phyloP scores from a whole-genome alignment of 164 flowering plant genomes.

The Macadamia tetraphylla region DNA sequence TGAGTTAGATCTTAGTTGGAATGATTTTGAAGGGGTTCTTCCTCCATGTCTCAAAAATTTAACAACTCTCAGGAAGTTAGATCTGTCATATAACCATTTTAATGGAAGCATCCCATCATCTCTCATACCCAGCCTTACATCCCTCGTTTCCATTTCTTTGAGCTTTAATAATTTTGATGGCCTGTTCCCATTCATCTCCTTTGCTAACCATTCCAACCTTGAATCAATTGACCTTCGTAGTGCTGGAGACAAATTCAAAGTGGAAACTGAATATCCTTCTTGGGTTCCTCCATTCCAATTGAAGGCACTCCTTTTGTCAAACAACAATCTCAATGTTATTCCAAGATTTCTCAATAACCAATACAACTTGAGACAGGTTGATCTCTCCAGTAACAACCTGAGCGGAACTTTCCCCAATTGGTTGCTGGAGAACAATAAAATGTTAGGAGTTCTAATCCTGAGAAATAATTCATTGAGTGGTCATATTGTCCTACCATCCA shows the following conservation, averaged over 20 bases:
- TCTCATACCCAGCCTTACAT: constrained; percentile 4
- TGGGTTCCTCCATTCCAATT: constrained; percentile 10
- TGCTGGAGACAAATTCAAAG: neutral
- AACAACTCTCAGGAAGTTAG: constrained; percentile 3
- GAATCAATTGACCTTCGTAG: neutral
- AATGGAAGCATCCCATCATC: constrained; percentile 5
- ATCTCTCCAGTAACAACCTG: constrained; percentile 9
- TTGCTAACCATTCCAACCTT: constrained; percentile 8
- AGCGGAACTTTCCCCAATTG: constrained; percentile 5
- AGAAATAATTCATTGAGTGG: neutral
- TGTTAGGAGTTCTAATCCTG: neutral
- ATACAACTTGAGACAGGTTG: neutral
- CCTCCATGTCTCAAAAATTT: constrained; percentile 11
- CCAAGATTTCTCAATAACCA: constrained; percentile 5
- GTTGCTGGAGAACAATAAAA: constrained; percentile 1
- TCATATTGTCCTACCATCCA: neutral
- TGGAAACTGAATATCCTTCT: neutral
- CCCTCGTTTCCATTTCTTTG: constrained; percentile 6
- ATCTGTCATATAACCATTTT: constrained; percentile 6
- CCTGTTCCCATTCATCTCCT: neutral
- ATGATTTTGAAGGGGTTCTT: neutral
- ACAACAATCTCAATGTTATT: neutral
- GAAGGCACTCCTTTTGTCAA: neutral
- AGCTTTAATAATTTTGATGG: constrained; percentile 4
- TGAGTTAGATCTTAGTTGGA: neutral